These are phyloP conservation scores for Centella asiatica DNA, from an alignment of 129 eudicot genomes.

Conservation along the genomic window DNA sequence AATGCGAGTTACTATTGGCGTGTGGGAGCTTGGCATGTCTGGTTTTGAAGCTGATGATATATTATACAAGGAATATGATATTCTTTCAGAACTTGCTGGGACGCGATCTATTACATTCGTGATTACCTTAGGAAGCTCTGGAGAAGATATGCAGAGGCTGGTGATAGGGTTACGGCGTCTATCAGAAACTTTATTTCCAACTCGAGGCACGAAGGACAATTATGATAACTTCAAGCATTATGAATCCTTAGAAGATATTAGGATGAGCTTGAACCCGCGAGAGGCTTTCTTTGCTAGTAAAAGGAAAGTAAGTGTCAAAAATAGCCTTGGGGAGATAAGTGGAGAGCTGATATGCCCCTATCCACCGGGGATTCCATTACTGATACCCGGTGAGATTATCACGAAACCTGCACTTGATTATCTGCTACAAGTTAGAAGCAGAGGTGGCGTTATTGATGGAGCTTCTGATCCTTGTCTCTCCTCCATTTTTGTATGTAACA, in stretches of 20 bases:
- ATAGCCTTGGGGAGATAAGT: slow-evolving; percentile 55
- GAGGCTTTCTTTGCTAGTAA: slow-evolving; percentile 78
- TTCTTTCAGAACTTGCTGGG: slow-evolving; percentile 63
- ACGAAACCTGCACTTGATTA: slow-evolving; percentile 37
- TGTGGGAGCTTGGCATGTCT: slow-evolving; percentile 49
- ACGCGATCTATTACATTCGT: slow-evolving; percentile 62
- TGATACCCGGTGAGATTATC: slow-evolving; percentile 68
- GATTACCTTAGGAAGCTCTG: slow-evolving; percentile 59
- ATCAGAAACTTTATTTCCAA: slow-evolving; percentile 21
- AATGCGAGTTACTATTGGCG: slow-evolving; percentile 61
- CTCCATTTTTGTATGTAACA: slow-evolving; percentile 38
- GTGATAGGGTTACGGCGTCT: slow-evolving; percentile 53
- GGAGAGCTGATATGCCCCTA: slow-evolving; percentile 86
- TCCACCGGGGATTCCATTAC: slow-evolving; percentile 76
- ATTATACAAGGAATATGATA: slow-evolving; percentile 42
- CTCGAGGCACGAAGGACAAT: no score
- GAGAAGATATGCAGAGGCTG: slow-evolving; percentile 60
- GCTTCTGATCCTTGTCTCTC: slow-evolving; percentile 57
- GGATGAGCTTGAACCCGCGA: slow-evolving; percentile 55
- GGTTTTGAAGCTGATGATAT: slow-evolving; percentile 83
- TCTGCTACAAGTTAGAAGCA: slow-evolving; percentile 36
- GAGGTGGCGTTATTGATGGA: slow-evolving; percentile 59
- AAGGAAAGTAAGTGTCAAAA: slow-evolving; percentile 35
- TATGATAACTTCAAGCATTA: no score
- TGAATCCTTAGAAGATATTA: slow-evolving; percentile 16